Evolutionary conservation across 192 early-diverging fungal species (phyloP).

Genomic region (Dimargaris cristalligena): DNA sequence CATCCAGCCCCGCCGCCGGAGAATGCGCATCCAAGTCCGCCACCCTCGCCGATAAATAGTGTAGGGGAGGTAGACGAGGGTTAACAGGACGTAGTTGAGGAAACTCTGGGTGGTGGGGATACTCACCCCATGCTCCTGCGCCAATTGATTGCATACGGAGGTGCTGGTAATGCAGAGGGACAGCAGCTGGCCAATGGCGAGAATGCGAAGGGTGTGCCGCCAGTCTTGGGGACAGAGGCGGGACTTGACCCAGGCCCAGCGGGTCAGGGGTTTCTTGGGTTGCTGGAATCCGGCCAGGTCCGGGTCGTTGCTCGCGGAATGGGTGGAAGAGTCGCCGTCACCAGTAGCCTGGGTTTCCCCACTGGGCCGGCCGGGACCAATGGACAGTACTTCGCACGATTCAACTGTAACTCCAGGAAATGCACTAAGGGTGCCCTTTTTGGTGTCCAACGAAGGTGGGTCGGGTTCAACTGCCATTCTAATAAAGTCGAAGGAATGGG

Average conservation of each 20-base stretch:
- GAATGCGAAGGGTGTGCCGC: conserved; percentile 27
- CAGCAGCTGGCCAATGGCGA: conserved; percentile 42
- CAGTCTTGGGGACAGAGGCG: conserved; percentile 13
- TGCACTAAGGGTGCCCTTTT: no score
- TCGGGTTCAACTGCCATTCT: no score
- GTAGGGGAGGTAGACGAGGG: conserved; percentile 29
- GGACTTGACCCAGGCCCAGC: neutral
- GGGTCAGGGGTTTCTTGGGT: no score
- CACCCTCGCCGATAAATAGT: conserved; percentile 23
- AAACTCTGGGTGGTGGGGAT: conserved; percentile 57
- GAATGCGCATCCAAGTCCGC: conserved; percentile 19
- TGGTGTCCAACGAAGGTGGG: no score
- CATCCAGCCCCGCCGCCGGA: conserved; percentile 24
- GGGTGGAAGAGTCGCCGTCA: no score
- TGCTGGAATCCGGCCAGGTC: no score
- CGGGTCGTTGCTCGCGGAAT: no score
- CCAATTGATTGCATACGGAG: conserved; percentile 43
- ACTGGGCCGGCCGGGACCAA: no score
- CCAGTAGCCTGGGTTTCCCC: no score
- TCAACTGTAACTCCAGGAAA: no score
- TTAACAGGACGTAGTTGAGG: conserved; percentile 39
- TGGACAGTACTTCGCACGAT: no score
- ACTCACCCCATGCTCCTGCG: conserved; percentile 30
- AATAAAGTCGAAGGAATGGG: no score
- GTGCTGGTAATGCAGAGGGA: conserved; percentile 63